A percentile compares a stretch with the other conserved stretches of the same genome.
Evolutionary conservation across 129 eudicot genomes (phyloP).

Genomic region (Flaveria brownii): DNA sequence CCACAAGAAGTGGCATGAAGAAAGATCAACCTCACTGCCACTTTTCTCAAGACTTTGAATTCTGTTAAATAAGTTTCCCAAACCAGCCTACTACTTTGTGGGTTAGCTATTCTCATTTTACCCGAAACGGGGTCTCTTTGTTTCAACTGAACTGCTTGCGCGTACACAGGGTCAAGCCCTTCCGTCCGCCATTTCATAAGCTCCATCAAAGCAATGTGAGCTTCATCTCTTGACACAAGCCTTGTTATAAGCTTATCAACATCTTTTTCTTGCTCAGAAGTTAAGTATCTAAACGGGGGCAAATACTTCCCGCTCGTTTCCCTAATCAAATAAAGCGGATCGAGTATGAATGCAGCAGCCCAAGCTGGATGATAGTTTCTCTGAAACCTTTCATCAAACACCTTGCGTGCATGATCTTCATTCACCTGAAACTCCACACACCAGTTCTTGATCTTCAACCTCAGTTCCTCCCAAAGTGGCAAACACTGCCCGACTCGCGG

Average conservation of each 20-base stretch:
- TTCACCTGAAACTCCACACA: conserved; percentile 57
- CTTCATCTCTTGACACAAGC: conserved; percentile 81
- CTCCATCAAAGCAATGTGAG: conserved; percentile 82
- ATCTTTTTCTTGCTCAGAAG: conserved; percentile 80
- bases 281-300: conserved; percentile 75
- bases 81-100: conserved; percentile 83
- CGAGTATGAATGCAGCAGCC: conserved; percentile 91
- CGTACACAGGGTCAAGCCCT: conserved; percentile 87
- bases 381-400: conserved; percentile 64
- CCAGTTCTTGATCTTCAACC: conserved; percentile 68
- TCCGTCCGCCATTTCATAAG: conserved; percentile 96
- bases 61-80: conserved; percentile 89
- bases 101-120: conserved; percentile 77
- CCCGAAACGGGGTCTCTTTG: conserved; percentile 73
- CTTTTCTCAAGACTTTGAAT: conserved; percentile 72
- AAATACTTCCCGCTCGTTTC: conserved; percentile 81
- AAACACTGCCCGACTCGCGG: conserved; percentile 82
- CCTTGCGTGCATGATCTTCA: conserved; percentile 54
- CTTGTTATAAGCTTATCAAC: conserved; percentile 77
- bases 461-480: conserved; percentile 80
- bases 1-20: conserved; percentile 85
- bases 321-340: conserved; percentile 69
- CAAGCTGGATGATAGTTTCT: conserved; percentile 90
- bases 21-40: conserved; percentile 80
- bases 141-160: conserved; percentile 89